Evolutionary conservation across 2,329 filamentous ascomycete species (phyloP).

Genomic region (Fusarium sp.): DNA sequence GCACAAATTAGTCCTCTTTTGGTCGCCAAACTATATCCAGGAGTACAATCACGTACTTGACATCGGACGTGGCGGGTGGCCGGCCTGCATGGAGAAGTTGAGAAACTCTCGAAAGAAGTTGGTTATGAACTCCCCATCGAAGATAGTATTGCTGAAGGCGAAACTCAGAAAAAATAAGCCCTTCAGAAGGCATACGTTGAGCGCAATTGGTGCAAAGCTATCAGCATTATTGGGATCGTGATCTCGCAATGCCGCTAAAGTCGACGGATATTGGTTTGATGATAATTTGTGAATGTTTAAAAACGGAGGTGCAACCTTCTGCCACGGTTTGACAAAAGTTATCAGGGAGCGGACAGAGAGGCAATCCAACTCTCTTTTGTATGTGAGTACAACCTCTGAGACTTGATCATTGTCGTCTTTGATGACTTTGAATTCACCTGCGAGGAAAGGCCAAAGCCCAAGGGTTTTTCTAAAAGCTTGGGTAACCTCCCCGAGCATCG

Average conservation of each 20-base stretch:
- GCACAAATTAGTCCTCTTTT: constrained; percentile 8
- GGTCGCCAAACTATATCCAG: neutral
- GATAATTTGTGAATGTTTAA: neutral
- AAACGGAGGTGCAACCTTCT: too few species aligned
- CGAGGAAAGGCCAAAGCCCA: constrained; percentile 33
- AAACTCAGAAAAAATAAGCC: constrained; percentile 35
- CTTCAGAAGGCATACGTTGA: constrained; percentile 12
- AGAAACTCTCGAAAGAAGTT: constrained; percentile 38
- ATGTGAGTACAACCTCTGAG: constrained; percentile 19
- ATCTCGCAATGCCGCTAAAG: neutral
- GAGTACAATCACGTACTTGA: neutral
- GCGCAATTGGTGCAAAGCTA: constrained; percentile 18
- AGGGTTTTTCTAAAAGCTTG: constrained; percentile 19
- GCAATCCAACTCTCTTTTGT: neutral
- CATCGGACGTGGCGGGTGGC: neutral
- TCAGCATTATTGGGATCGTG: constrained; percentile 2
- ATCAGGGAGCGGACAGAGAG: neutral
- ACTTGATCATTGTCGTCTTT: neutral
- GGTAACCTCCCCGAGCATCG: neutral
- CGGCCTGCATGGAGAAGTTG: neutral
- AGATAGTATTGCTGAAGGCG: constrained; percentile 34
- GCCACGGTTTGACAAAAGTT: neutral
- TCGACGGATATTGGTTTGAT: neutral
- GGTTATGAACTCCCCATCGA: constrained; percentile 37
- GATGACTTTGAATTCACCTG: constrained; percentile 16